These are phyloP conservation scores for Drosera spatulata DNA, from an alignment of 179 eudicot genomes.

Conservation along the genomic window DNA sequence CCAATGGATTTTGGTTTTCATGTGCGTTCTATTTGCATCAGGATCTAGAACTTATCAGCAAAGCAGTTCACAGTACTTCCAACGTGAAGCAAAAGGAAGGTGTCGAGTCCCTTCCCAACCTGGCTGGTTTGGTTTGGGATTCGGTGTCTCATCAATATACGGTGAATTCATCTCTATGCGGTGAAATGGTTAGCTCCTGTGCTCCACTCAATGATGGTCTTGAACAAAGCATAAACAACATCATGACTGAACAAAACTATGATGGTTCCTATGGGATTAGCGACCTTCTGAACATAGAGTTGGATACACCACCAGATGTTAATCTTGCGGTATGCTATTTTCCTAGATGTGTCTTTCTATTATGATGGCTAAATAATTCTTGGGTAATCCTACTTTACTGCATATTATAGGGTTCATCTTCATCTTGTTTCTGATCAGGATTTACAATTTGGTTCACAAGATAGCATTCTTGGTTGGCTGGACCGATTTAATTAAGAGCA, in stretches of 20 bases:
- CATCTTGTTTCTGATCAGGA: slow-evolving; percentile 27
- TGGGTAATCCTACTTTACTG: too few relatives aligned
- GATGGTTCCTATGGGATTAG: too few relatives aligned
- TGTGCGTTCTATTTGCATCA: slow-evolving; percentile 12
- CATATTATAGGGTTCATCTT: too few relatives aligned
- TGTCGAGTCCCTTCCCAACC: slow-evolving; percentile 14
- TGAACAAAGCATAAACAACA: slow-evolving; percentile 13
- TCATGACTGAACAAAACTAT: not conserved
- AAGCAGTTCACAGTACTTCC: slow-evolving; percentile 11
- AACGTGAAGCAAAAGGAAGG: slow-evolving; percentile 16
- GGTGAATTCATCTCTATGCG: slow-evolving; percentile 25
- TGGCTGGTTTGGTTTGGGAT: slow-evolving; percentile 42
- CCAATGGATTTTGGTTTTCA: not conserved
- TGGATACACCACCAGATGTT: too few relatives aligned
- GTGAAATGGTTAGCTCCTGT: slow-evolving; percentile 33
- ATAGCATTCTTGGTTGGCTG: slow-evolving; percentile 44
- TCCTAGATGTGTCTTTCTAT: too few relatives aligned
- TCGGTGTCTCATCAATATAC: slow-evolving; percentile 17
- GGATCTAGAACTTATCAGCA: slow-evolving; percentile 17
- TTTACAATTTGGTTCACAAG: slow-evolving; percentile 52
- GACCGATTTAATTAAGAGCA: slow-evolving; percentile 14
- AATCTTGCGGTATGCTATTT: too few relatives aligned
- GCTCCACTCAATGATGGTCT: slow-evolving; percentile 17
- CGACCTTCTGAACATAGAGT: too few relatives aligned
- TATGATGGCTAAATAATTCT: too few relatives aligned